Base-by-base conservation (phyloP, 805 yeast species). In the Ogataea glucozyma region DNA sequence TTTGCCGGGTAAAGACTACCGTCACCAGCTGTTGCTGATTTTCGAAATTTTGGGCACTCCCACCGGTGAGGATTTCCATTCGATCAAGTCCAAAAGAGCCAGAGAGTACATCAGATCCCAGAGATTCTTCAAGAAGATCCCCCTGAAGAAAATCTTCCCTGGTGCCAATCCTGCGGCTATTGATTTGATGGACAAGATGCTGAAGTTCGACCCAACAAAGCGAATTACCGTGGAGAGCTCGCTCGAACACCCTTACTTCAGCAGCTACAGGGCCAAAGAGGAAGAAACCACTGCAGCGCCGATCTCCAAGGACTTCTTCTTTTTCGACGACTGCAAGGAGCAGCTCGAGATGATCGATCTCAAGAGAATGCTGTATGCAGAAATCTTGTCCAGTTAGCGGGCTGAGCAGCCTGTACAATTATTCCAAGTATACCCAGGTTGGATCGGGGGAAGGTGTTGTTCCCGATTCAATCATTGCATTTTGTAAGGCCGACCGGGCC, bases 151-250 rank as follows among this genome's bases (percentile, higher is more conserved):
- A 29, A 62, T 79, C 18, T 80, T 79, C 58, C 71, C 79, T 2
- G 67, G 70, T 54, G 67, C 68, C 9, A 71, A 75, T 47, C 79
- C 81, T 2, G 44, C 63, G 37, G 80, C 75, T 3, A 60, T 78
- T 31, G 90, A 85, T 58, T 67, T 86, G 37, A 62, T 86, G 52
- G 88, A 83, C 20, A 81, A 73, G 51, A 75, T 91, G 72, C 73
- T 91, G 31, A 76, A 83, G 3, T 91, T 91, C 61, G 87, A 89
- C 57, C 97, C 97, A 1, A 64, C 72, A 3, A 79, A 84, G 54
- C 72, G 99, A 56, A 83, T 91, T 50, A 78, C 88, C 1, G 96
- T 88, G 4, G 84, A 77, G 34, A 84, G 85, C 46, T 95, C 97
- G 0, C 72, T 91, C 26, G 69, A 73, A 46, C 98, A 91, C 61